phyloP scores from a whole-genome alignment of 371 early-diverging fungal species.

The Dichotomocladium elegans region DNA sequence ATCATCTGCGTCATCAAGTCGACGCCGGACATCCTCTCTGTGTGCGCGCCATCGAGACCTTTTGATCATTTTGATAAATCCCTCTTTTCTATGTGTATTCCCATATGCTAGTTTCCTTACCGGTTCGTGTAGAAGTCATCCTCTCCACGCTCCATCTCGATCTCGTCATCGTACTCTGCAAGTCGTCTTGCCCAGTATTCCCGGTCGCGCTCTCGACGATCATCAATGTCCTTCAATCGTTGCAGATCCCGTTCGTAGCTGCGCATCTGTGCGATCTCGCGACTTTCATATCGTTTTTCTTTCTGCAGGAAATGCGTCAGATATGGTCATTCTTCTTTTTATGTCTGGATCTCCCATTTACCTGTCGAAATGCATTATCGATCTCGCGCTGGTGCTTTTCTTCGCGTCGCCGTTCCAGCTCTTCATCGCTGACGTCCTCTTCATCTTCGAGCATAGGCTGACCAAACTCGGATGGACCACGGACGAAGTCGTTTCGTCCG shows the following conservation, averaged over 20 bases:
- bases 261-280: slow-evolving; percentile 52
- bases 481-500: slow-evolving; percentile 25
- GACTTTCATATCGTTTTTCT: slow-evolving; percentile 62
- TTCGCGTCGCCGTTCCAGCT: slow-evolving; percentile 59
- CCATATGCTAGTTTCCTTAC: slow-evolving; percentile 22
- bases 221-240: slow-evolving; percentile 48
- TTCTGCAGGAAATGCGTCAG: slow-evolving; percentile 28
- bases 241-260: slow-evolving; percentile 49
- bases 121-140: slow-evolving; percentile 71
- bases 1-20: slow-evolving; percentile 70
- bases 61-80: not conserved
- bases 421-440: slow-evolving; percentile 58
- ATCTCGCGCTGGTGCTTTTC: slow-evolving; percentile 65
- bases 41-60: slow-evolving; percentile 70
- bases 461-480: slow-evolving; percentile 15
- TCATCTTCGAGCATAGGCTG: slow-evolving; percentile 18
- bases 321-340: not conserved
- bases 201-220: slow-evolving; percentile 39
- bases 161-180: slow-evolving; percentile 75
- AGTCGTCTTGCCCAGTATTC: slow-evolving; percentile 51
- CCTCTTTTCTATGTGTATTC: not conserved
- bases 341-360: too few relatives aligned
- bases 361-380: slow-evolving; percentile 64
- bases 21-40: slow-evolving; percentile 55
- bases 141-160: slow-evolving; percentile 56